Conservation (phyloP, 371 early-diverging fungal species). For the Funneliformis caledonium region DNA sequence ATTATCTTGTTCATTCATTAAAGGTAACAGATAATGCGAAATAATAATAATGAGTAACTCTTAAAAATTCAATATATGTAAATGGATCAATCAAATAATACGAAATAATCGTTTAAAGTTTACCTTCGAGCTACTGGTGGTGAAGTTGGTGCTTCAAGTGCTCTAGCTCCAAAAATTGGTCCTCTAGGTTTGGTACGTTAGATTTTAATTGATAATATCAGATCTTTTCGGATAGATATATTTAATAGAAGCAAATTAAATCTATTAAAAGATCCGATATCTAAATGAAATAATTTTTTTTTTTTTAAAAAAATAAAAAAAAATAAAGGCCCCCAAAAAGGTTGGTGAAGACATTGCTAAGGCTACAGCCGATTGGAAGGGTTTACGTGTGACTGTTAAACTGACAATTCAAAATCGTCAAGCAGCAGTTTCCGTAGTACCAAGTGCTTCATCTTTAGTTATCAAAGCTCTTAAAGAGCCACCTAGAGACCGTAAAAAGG, state of each 20-base stretch:
- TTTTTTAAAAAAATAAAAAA: background rate
- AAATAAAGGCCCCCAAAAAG: constrained; percentile 92
- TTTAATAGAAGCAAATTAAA: background rate
- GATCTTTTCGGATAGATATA: background rate
- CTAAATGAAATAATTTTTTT: background rate
- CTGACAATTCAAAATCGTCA: constrained; percentile 99
- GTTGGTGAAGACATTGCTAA: constrained; percentile 99
- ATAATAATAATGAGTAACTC: no score
- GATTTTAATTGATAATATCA: background rate
- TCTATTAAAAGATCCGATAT: background rate
- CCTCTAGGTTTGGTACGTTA: constrained; percentile 91
- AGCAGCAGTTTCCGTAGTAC: constrained; percentile 97
- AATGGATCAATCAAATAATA: background rate
- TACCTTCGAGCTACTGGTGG: constrained; percentile 98
- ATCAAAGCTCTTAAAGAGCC: constrained; percentile 99
- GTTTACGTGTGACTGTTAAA: constrained; percentile 97
- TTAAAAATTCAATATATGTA: background rate
- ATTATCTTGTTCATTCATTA: constrained; percentile 64
- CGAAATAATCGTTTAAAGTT: constrained; percentile 46
- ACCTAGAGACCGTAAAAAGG: constrained; percentile 99
- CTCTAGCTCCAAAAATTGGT: constrained; percentile 99
- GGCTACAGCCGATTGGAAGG: constrained; percentile 99
- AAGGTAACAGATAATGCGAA: constrained; percentile 57
- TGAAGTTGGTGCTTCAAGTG: constrained; percentile 98
- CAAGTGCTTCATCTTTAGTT: constrained; percentile 97